Percentiles rank a stretch among this genome's conserved stretches.
phyloP scores from a whole-genome alignment of 176 grass and related monocot genomes.

The Chrysopogon serrulatus region DNA sequence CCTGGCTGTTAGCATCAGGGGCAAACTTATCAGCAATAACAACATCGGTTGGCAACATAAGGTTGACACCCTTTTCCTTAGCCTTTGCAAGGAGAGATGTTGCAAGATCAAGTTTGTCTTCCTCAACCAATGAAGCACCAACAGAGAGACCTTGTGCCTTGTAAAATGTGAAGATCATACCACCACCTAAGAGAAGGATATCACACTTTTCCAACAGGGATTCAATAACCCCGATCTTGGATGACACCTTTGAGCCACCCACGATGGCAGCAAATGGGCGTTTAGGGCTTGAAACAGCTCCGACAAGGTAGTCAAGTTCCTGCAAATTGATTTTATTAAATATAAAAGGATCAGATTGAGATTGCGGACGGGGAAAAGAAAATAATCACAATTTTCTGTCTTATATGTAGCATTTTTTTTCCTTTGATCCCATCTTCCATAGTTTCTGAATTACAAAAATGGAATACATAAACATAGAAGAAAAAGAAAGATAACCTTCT shows the following conservation, averaged over 20 bases:
- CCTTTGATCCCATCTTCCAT: background rate
- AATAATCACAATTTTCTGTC: background rate
- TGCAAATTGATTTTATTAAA: slow-evolving; percentile 29
- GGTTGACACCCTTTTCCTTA: slow-evolving; percentile 60
- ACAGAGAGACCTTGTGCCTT: slow-evolving; percentile 72
- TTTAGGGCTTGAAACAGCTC: slow-evolving; percentile 68
- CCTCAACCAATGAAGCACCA: slow-evolving; percentile 69
- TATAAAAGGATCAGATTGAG: background rate
- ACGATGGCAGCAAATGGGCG: slow-evolving; percentile 73
- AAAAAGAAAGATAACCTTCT: slow-evolving; percentile 42
- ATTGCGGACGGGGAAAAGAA: background rate
- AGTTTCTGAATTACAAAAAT: background rate
- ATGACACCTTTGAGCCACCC: slow-evolving; percentile 78
- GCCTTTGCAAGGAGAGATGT: slow-evolving; percentile 63
- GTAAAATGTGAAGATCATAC: slow-evolving; percentile 91
- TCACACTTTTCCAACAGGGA: slow-evolving; percentile 71
- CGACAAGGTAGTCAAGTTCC: slow-evolving; percentile 82
- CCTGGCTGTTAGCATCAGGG: slow-evolving; percentile 69
- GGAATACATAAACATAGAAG: background rate
- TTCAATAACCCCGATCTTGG: slow-evolving; percentile 76
- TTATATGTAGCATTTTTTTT: background rate
- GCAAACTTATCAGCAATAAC: slow-evolving; percentile 75
- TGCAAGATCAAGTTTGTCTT: slow-evolving; percentile 68
- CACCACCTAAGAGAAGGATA: slow-evolving; percentile 69
- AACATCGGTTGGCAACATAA: slow-evolving; percentile 65